Conservation (phyloP, 148 eudicot species). For the Vaccinium vitisidaea region DNA sequence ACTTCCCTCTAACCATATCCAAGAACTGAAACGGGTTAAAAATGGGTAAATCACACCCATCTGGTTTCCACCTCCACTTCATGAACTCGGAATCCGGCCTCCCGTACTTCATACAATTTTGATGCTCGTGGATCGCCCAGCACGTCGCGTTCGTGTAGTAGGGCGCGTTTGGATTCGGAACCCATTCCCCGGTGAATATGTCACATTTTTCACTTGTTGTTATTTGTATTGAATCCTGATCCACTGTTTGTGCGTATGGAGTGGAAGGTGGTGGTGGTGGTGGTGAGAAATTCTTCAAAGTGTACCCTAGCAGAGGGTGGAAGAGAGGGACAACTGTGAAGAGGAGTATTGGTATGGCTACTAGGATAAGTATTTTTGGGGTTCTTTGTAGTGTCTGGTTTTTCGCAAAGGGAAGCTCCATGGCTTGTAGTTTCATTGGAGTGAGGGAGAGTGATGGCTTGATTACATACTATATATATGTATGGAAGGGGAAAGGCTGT, state of each 20-base stretch:
- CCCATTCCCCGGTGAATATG: constrained; percentile 50
- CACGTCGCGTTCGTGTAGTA: constrained; percentile 51
- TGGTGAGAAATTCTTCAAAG: constrained; percentile 12
- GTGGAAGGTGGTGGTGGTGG: background rate
- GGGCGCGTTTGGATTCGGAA: constrained; percentile 36
- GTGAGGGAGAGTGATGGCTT: no score
- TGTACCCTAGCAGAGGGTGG: constrained; percentile 25
- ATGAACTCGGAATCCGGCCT: constrained; percentile 40
- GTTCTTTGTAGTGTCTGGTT: constrained; percentile 30
- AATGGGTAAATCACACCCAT: constrained; percentile 40
- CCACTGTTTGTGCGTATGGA: background rate
- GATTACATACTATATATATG: no score
- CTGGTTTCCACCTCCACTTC: constrained; percentile 60
- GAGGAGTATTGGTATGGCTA: constrained; percentile 28
- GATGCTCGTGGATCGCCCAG: constrained; percentile 50
- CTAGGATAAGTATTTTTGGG: constrained; percentile 28
- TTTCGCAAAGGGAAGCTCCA: constrained; percentile 35
- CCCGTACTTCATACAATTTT: constrained; percentile 54
- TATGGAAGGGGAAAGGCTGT: no score
- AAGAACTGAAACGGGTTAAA: constrained; percentile 47
- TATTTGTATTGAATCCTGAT: background rate
- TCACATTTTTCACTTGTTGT: constrained; percentile 34
- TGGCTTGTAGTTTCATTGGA: constrained; percentile 34
- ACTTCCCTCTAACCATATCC: constrained; percentile 50
- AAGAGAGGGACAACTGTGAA: constrained; percentile 36